These are phyloP conservation scores for Monilinia polystroma DNA, from an alignment of 2,329 filamentous ascomycete genomes.

Conservation along the genomic window DNA sequence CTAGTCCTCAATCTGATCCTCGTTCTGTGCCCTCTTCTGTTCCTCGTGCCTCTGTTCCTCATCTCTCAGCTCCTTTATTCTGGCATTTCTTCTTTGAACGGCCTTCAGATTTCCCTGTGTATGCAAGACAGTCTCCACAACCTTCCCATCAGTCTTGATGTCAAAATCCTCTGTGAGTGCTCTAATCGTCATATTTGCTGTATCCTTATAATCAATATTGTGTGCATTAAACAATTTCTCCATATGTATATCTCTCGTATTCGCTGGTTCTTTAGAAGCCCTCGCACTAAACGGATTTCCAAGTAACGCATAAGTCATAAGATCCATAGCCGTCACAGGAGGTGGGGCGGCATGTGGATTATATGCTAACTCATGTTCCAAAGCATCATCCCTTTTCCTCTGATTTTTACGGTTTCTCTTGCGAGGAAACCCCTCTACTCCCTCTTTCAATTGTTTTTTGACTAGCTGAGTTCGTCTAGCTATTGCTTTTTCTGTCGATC, in stretches of 20 bases:
- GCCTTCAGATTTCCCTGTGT: neutral
- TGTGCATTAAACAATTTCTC: neutral
- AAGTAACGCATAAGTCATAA: conserved; percentile 32
- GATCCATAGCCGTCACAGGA: conserved; percentile 23
- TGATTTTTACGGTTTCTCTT: neutral
- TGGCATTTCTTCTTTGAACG: neutral
- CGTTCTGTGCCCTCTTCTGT: neutral
- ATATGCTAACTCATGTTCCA: conserved; percentile 17
- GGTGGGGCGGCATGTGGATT: conserved; percentile 7
- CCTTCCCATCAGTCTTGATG: conserved; percentile 14
- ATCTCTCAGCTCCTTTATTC: neutral
- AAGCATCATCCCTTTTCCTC: conserved; percentile 4
- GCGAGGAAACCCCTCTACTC: conserved; percentile 4
- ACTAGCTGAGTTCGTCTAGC: neutral
- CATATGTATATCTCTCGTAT: conserved; percentile 4
- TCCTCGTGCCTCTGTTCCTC: neutral
- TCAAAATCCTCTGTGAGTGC: conserved; percentile 14
- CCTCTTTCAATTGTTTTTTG: neutral
- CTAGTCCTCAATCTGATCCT: neutral
- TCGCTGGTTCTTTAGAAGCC: neutral
- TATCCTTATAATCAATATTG: conserved; percentile 4
- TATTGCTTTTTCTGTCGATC: neutral
- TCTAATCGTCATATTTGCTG: conserved; percentile 13
- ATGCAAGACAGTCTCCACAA: neutral
- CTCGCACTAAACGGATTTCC: conserved; percentile 25